Evolutionary conservation across 345 rosid genomes (phyloP).

Genomic region (Salix exigua): DNA sequence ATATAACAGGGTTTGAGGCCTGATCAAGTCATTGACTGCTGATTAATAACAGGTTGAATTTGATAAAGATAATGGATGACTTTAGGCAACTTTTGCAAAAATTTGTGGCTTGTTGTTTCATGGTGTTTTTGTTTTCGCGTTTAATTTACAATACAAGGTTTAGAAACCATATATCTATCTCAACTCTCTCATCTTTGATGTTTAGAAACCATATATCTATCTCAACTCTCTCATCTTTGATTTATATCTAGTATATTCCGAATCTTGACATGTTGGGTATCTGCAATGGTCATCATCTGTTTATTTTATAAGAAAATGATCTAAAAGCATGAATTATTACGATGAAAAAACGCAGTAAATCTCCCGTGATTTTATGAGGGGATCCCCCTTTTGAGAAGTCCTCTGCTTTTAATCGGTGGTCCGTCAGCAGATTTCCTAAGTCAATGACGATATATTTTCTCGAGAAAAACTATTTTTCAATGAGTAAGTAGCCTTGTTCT

Average conservation of each 20-base stretch:
- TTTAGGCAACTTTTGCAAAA: background rate
- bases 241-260: background rate
- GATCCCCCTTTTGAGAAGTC: too few relatives aligned
- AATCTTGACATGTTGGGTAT: background rate
- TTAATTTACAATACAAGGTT: background rate
- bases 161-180: background rate
- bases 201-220: constrained; percentile 1
- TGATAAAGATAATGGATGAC: background rate
- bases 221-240: background rate
- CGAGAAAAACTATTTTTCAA: too few relatives aligned
- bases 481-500: too few relatives aligned
- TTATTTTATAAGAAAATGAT: too few relatives aligned
- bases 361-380: too few relatives aligned
- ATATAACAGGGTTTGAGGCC: constrained; percentile 72
- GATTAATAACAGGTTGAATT: constrained; percentile 7
- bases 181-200: background rate
- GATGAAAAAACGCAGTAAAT: too few relatives aligned
- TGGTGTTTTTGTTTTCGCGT: constrained; percentile 6
- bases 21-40: background rate
- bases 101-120: background rate
- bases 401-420: too few relatives aligned
- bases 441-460: too few relatives aligned
- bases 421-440: too few relatives aligned
- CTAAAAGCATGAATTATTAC: too few relatives aligned
- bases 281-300: background rate